phyloP scores from a whole-genome alignment of 1,284 basidiomycete species.

The Puccinia hordei region DNA sequence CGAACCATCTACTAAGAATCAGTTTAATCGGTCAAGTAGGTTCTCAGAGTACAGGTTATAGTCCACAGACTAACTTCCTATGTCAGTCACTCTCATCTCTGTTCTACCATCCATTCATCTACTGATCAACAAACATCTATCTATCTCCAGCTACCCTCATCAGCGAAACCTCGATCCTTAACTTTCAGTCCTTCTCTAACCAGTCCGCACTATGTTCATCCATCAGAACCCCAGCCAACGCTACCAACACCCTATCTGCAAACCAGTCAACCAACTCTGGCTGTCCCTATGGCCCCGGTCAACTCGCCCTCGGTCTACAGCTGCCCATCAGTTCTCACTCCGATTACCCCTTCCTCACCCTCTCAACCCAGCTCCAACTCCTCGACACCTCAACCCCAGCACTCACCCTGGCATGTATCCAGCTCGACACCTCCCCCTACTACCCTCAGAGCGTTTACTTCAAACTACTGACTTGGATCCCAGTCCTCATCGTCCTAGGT shows the following conservation, averaged over 20 bases:
- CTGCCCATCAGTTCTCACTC: background rate
- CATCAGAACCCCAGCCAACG: constrained; percentile 18
- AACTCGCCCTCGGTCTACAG: constrained; percentile 29
- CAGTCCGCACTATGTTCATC: constrained; percentile 44
- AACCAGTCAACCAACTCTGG: constrained; percentile 10
- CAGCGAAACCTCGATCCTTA: constrained; percentile 22
- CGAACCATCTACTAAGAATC: constrained; percentile 1
- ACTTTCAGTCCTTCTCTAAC: constrained; percentile 41
- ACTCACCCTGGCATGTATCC: constrained; percentile 45
- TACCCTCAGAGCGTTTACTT: constrained; percentile 13
- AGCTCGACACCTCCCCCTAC: constrained; percentile 34
- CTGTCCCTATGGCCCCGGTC: constrained; percentile 47
- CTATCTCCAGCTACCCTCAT: constrained; percentile 24
- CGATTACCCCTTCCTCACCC: constrained; percentile 2
- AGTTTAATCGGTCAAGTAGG: background rate
- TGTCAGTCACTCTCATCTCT: no score
- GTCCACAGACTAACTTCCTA: constrained; percentile 45
- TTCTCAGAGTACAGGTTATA: constrained; percentile 24
- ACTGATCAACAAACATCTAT: background rate
- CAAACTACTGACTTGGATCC: constrained; percentile 15
- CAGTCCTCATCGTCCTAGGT: background rate
- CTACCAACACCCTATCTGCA: background rate
- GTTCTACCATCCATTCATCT: no score
- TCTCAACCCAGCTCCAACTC: constrained; percentile 37
- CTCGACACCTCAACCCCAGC: constrained; percentile 47